Percentiles rank a stretch among this genome's conserved stretches.
Conservation (phyloP, 23 red algal genomes). For the Chondrus crispus region DNA sequence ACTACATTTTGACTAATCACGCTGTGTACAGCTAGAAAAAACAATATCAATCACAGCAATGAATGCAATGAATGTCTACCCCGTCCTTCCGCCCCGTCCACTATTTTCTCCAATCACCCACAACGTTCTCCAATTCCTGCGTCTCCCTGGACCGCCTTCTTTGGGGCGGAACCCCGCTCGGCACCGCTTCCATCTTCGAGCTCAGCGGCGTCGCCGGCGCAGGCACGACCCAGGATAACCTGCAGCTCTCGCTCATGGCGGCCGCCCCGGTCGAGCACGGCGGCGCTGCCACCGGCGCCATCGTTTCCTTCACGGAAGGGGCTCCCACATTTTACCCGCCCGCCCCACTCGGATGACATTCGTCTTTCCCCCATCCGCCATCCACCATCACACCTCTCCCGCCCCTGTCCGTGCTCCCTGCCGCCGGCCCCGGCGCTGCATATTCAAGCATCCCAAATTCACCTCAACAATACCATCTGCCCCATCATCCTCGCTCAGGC, state of each 20-base stretch:
- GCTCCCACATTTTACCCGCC: constrained; percentile 12
- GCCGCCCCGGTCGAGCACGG: neutral
- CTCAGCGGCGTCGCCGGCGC: constrained; percentile 63
- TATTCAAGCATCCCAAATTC: too few relatives aligned
- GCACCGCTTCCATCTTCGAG: constrained; percentile 46
- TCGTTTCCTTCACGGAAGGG: constrained; percentile 48
- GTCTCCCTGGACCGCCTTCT: constrained; percentile 34
- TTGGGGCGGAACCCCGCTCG: constrained; percentile 42
- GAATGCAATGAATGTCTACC: too few relatives aligned
- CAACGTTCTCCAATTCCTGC: constrained; percentile 18
- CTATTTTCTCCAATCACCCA: neutral
- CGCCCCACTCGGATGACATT: too few relatives aligned
- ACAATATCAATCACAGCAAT: too few relatives aligned
- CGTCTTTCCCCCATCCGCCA: too few relatives aligned
- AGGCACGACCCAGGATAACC: constrained; percentile 72
- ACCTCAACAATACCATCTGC: too few relatives aligned
- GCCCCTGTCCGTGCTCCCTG: too few relatives aligned
- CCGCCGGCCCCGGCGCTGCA: too few relatives aligned
- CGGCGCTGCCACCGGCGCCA: neutral
- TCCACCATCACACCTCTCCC: too few relatives aligned
- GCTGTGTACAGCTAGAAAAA: too few relatives aligned
- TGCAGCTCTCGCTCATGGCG: constrained; percentile 67
- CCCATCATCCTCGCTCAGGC: too few relatives aligned
- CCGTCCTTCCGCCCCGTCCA: neutral
- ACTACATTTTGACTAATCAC: too few relatives aligned